Base-by-base conservation (phyloP, 2,329 filamentous ascomycete species). In the Exophiala sideris region DNA sequence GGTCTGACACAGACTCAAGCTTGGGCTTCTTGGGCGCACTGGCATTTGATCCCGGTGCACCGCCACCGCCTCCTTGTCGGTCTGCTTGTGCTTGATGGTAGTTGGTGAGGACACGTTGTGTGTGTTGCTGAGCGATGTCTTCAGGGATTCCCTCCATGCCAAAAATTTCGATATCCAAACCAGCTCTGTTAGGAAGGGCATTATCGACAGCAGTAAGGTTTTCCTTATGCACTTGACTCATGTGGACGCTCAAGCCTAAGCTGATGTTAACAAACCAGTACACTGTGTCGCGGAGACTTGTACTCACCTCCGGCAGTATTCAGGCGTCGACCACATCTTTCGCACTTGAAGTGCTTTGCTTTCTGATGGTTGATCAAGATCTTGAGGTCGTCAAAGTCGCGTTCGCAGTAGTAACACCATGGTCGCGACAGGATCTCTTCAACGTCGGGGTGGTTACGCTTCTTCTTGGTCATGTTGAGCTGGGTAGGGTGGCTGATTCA, bases 391-490 rank as follows among this genome's bases (percentile, higher is more conserved):
- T 97, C 91, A 70, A 97, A 99, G 74, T 97, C 92, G 76, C 92
- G 88, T 74, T 99, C 94, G 86, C 94, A 99, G 78, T 99, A 99
- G 76, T 96, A 99, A 77, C 94, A 99, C 91, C 91, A 97, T 46
- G 92, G 88, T 54, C 91, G 87, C 63, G 79, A 77, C 59, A 99
- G 82, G 64, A 96, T 79, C 74, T 97, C 91, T 76, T 97, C 89
- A 64, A 96, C 79, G 66, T 91, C 85, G 60, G 90, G 89, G 68
- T 89, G 86, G 63, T 85, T 84, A 71, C 90, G 88, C 82, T 90
- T 92, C 78, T 94, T 95, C 76, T 95, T 96, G 65, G 86, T 88
- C 86, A 94, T 92, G 56, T 67, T 76, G 70, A 16, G 34, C 29
- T 24, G 36, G 11, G 24, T 10, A 24, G 18, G 24, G n/a, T 33